A percentile compares a stretch with the other conserved stretches of the same genome.
phyloP scores from a whole-genome alignment of 352 stramenopile genomes.

The Blastocystis sp. region DNA sequence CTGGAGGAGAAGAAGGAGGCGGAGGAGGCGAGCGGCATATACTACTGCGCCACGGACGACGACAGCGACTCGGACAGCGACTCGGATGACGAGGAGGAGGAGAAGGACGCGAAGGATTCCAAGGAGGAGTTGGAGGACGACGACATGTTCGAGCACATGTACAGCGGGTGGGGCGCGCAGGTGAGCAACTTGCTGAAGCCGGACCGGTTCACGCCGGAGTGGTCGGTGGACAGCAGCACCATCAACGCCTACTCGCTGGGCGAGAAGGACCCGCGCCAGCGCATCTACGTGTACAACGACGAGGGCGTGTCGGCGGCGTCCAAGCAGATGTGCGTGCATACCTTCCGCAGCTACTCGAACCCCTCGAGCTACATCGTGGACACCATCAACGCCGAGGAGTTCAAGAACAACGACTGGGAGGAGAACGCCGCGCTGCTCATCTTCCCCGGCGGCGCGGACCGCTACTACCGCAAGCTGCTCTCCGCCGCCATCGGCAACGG shows the following conservation, averaged over 20 bases:
- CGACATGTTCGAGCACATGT: slow-evolving; percentile 69
- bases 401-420: slow-evolving; percentile 68
- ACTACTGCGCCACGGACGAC: neutral
- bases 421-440: slow-evolving; percentile 50
- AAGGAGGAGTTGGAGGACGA: neutral
- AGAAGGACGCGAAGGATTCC: neutral
- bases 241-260: slow-evolving; percentile 59
- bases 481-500: slow-evolving; percentile 40
- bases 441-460: slow-evolving; percentile 63
- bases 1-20: slow-evolving; percentile 9
- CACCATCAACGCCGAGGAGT: slow-evolving; percentile 67
- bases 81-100: neutral
- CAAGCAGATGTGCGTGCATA: slow-evolving; percentile 69
- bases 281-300: slow-evolving; percentile 69
- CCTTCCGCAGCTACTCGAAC: slow-evolving; percentile 46
- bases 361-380: slow-evolving; percentile 68
- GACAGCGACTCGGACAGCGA: neutral
- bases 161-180: slow-evolving; percentile 52
- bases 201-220: slow-evolving; percentile 48
- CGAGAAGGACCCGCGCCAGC: slow-evolving; percentile 68
- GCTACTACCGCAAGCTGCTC: slow-evolving; percentile 34
- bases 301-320: slow-evolving; percentile 36
- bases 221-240: slow-evolving; percentile 47
- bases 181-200: slow-evolving; percentile 40
- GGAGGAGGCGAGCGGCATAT: neutral